Conservation (phyloP, 192 early-diverging fungal genomes). For the Mortierella hygrophila region DNA sequence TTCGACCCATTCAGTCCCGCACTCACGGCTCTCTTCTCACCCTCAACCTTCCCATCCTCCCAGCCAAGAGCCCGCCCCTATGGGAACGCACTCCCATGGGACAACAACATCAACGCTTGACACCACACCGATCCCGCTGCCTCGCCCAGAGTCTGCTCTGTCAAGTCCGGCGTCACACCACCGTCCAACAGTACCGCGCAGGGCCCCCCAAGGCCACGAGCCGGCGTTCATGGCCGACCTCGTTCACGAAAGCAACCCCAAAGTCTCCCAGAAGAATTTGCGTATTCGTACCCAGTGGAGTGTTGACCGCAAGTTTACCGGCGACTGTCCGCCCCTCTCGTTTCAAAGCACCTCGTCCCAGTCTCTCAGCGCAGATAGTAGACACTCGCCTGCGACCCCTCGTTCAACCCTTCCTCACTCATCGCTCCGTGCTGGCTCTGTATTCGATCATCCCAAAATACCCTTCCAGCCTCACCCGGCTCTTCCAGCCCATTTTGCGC, state of each 20-base stretch:
- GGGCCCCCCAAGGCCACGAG: neutral
- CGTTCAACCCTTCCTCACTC: constrained; percentile 16
- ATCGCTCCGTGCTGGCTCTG: neutral
- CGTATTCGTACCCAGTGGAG: constrained; percentile 46
- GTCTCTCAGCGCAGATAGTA: constrained; percentile 19
- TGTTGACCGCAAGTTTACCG: neutral
- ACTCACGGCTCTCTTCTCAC: constrained; percentile 11
- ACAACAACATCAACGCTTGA: neutral
- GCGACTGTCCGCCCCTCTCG: constrained; percentile 34
- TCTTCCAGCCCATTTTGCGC: neutral
- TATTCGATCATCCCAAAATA: constrained; percentile 1
- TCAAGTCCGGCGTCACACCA: neutral
- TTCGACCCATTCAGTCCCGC: constrained; percentile 3
- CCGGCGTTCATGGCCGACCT: neutral
- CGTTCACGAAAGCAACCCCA: neutral
- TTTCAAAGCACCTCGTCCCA: constrained; percentile 24
- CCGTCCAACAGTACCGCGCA: neutral
- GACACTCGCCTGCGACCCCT: constrained; percentile 35
- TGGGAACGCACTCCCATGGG: neutral
- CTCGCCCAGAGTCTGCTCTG: neutral
- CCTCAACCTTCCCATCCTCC: neutral
- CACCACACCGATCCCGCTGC: neutral
- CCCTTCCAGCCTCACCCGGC: neutral
- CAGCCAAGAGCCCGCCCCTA: neutral
- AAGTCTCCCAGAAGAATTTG: neutral